Evolutionary conservation across 2,329 filamentous ascomycete species (phyloP).

Genomic region (Xylaria sp.): DNA sequence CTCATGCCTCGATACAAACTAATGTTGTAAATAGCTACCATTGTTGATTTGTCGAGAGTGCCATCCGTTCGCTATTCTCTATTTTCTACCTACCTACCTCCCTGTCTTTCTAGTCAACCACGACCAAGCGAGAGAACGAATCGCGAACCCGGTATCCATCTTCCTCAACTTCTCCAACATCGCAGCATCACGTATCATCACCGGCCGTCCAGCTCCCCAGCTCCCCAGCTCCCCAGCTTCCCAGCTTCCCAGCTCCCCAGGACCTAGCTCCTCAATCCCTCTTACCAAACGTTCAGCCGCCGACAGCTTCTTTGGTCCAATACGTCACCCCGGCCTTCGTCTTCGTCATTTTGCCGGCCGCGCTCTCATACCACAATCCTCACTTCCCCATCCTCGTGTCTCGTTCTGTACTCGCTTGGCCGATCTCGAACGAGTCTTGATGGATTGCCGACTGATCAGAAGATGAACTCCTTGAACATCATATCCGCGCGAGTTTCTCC

Average conservation of each 20-base stretch:
- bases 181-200: conserved; percentile 6
- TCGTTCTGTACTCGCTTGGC: conserved; percentile 35
- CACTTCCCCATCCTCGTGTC: conserved; percentile 9
- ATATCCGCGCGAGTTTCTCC: conserved; percentile 84
- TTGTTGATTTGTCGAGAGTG: conserved; percentile 10
- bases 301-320: background rate
- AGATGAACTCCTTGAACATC: conserved; percentile 97
- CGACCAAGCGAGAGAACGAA: background rate
- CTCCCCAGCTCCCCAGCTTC: no score
- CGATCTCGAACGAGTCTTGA: conserved; percentile 50
- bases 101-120: background rate
- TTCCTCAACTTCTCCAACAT: conserved; percentile 8
- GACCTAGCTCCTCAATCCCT: no score
- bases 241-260: conserved; percentile 4
- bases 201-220: background rate
- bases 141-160: conserved; percentile 2
- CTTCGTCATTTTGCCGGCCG: conserved; percentile 12
- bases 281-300: background rate
- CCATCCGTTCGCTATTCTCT: background rate
- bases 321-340: conserved; percentile 1
- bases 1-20: conserved; percentile 6
- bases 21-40: conserved; percentile 27
- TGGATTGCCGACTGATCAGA: conserved; percentile 66
- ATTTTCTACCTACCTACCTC: background rate
- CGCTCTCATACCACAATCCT: conserved; percentile 13